Conservation (phyloP, 164 flowering plant species). For the Buxus sempervirens region DNA sequence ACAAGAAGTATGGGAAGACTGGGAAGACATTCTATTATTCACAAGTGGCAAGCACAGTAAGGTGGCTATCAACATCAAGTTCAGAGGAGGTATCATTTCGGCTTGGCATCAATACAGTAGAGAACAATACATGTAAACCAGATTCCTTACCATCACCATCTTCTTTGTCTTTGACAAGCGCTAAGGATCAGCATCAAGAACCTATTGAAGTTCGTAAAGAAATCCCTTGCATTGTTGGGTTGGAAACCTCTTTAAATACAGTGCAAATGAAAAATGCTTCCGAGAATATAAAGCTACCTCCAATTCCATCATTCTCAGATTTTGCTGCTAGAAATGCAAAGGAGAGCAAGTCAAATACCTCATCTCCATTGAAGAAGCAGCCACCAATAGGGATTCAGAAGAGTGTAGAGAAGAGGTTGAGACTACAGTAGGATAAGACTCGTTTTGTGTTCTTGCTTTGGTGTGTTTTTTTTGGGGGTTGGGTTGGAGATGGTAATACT, state of each 20-base stretch:
- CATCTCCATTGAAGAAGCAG: slow-evolving; percentile 19
- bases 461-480: neutral
- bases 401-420: slow-evolving; percentile 45
- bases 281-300: slow-evolving; percentile 30
- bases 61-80: slow-evolving; percentile 67
- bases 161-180: neutral
- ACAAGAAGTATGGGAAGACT: slow-evolving; percentile 57
- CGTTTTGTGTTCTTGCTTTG: neutral
- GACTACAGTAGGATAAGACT: slow-evolving; percentile 18
- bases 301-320: slow-evolving; percentile 65
- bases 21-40: slow-evolving; percentile 84
- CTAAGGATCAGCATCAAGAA: slow-evolving; percentile 14
- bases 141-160: slow-evolving; percentile 14
- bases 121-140: neutral
- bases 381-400: slow-evolving; percentile 8
- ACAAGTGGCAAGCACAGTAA: slow-evolving; percentile 68
- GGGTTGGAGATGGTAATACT: neutral
- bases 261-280: slow-evolving; percentile 16
- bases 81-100: slow-evolving; percentile 38
- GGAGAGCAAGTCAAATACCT: slow-evolving; percentile 17
- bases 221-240: neutral
- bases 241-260: slow-evolving; percentile 12
- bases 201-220: slow-evolving; percentile 10
- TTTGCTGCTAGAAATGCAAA: slow-evolving; percentile 42
- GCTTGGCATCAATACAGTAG: slow-evolving; percentile 25